Evolutionary conservation across 2,329 filamentous ascomycete species (phyloP).

Genomic region (Diplodia mutila): DNA sequence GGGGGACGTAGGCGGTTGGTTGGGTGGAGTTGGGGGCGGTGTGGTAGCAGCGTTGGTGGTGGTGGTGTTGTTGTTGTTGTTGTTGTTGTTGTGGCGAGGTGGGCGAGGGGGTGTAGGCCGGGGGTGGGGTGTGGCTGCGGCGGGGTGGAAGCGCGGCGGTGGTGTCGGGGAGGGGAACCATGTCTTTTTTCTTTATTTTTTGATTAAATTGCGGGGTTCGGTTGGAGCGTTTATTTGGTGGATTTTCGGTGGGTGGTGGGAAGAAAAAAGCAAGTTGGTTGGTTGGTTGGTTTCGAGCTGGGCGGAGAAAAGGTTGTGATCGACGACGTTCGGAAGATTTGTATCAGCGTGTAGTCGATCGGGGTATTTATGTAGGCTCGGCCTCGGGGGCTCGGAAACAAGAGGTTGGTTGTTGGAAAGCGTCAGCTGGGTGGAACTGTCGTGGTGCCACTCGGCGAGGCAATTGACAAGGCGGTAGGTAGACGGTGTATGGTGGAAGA

Average conservation of each 20-base stretch:
- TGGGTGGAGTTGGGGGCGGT: not conserved
- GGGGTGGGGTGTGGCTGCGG: not conserved
- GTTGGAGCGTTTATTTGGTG: not conserved
- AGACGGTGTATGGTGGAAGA: constrained; percentile 2
- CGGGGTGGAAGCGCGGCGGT: not conserved
- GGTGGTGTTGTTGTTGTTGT: not conserved
- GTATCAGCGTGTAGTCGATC: not conserved
- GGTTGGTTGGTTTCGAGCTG: not conserved
- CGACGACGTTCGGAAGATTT: not conserved
- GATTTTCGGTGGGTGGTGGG: not conserved
- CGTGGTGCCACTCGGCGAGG: not conserved
- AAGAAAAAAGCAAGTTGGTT: not conserved
- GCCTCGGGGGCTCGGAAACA: not conserved
- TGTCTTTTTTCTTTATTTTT: not conserved
- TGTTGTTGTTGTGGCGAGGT: not conserved
- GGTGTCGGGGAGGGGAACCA: not conserved
- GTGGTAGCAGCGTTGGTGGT: not conserved
- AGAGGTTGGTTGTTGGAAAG: not conserved
- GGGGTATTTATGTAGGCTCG: not conserved
- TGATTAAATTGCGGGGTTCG: not conserved
- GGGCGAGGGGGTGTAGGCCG: not conserved
- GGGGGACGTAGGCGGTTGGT: constrained; percentile 9
- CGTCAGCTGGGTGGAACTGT: not conserved
- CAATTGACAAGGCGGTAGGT: not conserved
- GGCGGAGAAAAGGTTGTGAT: not conserved